phyloP scores from a whole-genome alignment of 768 basidiomycete genomes.

The Baorangia bicolor region DNA sequence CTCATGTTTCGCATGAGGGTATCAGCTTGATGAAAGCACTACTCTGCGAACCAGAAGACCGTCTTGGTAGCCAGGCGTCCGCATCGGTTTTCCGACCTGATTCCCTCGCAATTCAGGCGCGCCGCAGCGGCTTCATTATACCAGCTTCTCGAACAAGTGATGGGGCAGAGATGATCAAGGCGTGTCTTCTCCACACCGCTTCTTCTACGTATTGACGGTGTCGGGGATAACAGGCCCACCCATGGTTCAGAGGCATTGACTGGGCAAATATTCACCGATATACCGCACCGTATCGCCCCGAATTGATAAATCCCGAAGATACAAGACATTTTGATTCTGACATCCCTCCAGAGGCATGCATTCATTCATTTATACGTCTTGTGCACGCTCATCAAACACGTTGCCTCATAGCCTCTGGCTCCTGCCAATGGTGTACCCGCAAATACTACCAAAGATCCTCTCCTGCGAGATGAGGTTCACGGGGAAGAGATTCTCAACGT shows the following conservation, averaged over 20 bases:
- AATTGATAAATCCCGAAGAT: constrained; percentile 78
- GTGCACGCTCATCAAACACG: constrained; percentile 31
- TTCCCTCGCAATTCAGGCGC: constrained; percentile 69
- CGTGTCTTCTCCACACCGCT: constrained; percentile 30
- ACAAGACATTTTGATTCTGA: constrained; percentile 95
- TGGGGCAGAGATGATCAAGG: constrained; percentile 92
- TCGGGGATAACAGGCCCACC: constrained; percentile 57
- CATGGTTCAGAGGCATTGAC: constrained; percentile 90
- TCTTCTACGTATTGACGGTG: constrained; percentile 18
- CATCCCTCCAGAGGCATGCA: constrained; percentile 82
- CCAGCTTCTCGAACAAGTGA: constrained; percentile 58
- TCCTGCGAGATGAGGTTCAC: constrained; percentile 82
- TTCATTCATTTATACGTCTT: constrained; percentile 27
- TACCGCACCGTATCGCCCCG: constrained; percentile 86
- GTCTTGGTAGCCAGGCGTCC: constrained; percentile 75
- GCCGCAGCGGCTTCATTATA: constrained; percentile 70
- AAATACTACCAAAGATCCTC: constrained; percentile 85
- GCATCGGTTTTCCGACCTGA: constrained; percentile 73
- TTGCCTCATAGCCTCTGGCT: constrained; percentile 68
- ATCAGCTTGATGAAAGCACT: constrained; percentile 85
- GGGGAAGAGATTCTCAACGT: constrained; percentile 86
- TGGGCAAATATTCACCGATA: constrained; percentile 84
- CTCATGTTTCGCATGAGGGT: constrained; percentile 83
- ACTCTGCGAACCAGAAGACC: constrained; percentile 94
- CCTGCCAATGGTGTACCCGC: constrained; percentile 83